Base-by-base conservation (phyloP, 345 rosid species). In the Salix viminalis region DNA sequence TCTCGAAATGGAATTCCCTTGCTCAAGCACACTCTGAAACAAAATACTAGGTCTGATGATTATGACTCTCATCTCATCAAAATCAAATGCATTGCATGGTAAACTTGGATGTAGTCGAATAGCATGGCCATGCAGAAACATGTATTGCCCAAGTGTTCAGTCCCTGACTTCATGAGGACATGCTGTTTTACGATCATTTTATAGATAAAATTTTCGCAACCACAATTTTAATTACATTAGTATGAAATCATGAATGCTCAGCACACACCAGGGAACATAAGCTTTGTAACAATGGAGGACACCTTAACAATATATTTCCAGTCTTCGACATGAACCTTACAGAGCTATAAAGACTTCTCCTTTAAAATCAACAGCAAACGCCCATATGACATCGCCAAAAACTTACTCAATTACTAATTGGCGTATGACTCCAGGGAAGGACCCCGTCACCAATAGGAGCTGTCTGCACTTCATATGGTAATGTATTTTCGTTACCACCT, bases 351-450 rank as follows among this genome's bases (percentile, higher is more conserved):
- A 21, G 11, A 23, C 62, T 56, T 23, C 62, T 9, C 28, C 28
- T 60, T 24, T 19, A 19, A n/a, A 42, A 37, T 30, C 30, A 50
- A 48, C 34, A 42, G 65, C 32, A 65, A 65, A 34, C 50, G 1
- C 6, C 44, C 58, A 21, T 23, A 19, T 58, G 21, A 56, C n/a
- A 56, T 56, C 56, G 0, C 32, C 36, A 58, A 6, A 72, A 60
- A 58, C 82, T 75, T 86, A 91, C 98, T 95, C 97, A 9, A 91
- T 88, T 77, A 93, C 89, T n/a, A 93, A 78, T 75, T 90, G 91
- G 80, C 98, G 88, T 62, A 93, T 90, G 71, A 91, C 83, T 77
- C 98, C 98, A 5, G 93, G 93, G 97, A 83, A 96, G 99, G 72
- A 87, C 91, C 34, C 99, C 94, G 74, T 85, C 97, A 28, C 81